These are phyloP conservation scores for Psilocybe sp. DNA, from an alignment of 768 basidiomycete genomes.

Conservation along the genomic window DNA sequence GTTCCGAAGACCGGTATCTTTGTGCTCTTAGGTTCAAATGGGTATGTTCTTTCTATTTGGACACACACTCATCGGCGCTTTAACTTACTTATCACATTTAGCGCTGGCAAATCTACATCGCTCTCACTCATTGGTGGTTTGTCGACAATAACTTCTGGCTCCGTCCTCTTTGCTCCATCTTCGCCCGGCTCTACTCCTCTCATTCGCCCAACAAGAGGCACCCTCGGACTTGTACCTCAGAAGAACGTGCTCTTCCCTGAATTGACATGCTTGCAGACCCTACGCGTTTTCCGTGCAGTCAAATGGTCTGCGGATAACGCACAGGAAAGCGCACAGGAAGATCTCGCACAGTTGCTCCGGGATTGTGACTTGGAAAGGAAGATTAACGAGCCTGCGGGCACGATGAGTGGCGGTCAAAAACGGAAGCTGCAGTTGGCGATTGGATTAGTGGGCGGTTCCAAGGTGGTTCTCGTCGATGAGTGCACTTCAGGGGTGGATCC, in stretches of 20 bases:
- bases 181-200: constrained; percentile 42
- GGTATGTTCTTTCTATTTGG: constrained; percentile 30
- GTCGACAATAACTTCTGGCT: constrained; percentile 55
- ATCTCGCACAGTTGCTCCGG: constrained; percentile 58
- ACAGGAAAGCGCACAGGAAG: constrained; percentile 36
- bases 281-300: constrained; percentile 69
- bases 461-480: constrained; percentile 61
- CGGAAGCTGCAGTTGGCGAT: constrained; percentile 82
- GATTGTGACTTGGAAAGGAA: constrained; percentile 77
- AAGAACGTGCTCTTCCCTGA: constrained; percentile 83
- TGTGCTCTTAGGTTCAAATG: constrained; percentile 73
- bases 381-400: constrained; percentile 61
- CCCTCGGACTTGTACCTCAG: constrained; percentile 76
- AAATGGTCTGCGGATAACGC: constrained; percentile 53
- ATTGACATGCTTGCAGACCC: constrained; percentile 68
- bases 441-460: constrained; percentile 73
- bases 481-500: constrained; percentile 84
- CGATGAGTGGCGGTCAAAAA: constrained; percentile 79
- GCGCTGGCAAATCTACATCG: constrained; percentile 76
- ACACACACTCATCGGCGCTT: not conserved
- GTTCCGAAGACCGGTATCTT: constrained; percentile 76
- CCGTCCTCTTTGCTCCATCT: constrained; percentile 54
- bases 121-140: constrained; percentile 68
- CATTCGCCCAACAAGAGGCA: constrained; percentile 33
- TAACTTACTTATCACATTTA: constrained; percentile 20